A percentile compares a stretch with the other conserved stretches of the same genome.
phyloP scores from a whole-genome alignment of 2,329 filamentous ascomycete genomes.

The Drechmeria coniospora region DNA sequence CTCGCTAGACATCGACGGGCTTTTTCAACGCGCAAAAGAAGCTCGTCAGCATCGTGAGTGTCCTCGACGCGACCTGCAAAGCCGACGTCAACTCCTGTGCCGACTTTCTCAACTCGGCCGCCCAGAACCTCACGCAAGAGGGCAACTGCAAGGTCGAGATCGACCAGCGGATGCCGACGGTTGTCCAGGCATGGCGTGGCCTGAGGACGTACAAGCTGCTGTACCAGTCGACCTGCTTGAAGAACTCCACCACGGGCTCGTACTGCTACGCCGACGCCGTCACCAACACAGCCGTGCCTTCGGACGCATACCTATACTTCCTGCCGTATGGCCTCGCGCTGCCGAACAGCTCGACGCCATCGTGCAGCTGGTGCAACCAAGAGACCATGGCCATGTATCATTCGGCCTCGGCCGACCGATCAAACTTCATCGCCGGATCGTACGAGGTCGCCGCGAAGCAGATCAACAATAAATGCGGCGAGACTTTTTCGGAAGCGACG shows the following conservation, averaged over 20 bases:
- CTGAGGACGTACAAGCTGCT: constrained; percentile 63
- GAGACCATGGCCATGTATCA: constrained; percentile 74
- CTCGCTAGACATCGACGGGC: constrained; percentile 54
- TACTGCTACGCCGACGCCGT: constrained; percentile 79
- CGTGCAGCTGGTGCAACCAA: constrained; percentile 61
- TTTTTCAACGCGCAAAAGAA: constrained; percentile 73
- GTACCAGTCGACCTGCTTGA: constrained; percentile 69
- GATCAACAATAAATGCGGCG: constrained; percentile 52
- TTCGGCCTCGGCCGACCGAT: constrained; percentile 47
- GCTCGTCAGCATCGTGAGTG: constrained; percentile 54
- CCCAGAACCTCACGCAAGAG: constrained; percentile 44
- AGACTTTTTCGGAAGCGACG: constrained; percentile 40
- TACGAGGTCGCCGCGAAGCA: constrained; percentile 59
- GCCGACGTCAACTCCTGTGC: constrained; percentile 52
- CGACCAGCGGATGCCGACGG: constrained; percentile 47
- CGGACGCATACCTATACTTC: constrained; percentile 71
- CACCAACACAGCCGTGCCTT: constrained; percentile 54
- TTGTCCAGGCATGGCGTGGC: constrained; percentile 60
- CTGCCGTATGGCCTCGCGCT: constrained; percentile 63
- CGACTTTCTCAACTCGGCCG: constrained; percentile 46
- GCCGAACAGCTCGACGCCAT: constrained; percentile 50
- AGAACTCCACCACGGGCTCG: constrained; percentile 44
- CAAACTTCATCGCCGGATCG: constrained; percentile 49
- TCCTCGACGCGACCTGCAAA: constrained; percentile 64
- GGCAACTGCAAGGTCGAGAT: constrained; percentile 61